Evolutionary conservation across 2,329 filamentous ascomycete species (phyloP), one percentile per base, ranked within the genome.

Genomic region (Pezicula neosporulosa): DNA sequence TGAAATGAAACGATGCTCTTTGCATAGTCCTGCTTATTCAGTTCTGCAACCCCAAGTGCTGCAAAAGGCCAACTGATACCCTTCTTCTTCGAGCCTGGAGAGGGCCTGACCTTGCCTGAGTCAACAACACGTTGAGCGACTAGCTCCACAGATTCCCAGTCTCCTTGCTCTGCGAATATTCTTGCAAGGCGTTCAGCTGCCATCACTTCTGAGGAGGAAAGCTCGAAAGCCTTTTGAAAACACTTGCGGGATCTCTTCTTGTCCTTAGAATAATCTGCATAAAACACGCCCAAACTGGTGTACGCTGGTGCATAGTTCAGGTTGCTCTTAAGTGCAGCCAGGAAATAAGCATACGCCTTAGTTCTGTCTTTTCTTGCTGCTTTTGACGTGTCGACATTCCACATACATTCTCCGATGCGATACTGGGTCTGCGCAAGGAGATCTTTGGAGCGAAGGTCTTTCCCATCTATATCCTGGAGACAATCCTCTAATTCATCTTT

Each of bases 31-130:
- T 95, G 90, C 66, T 90, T 94, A 71, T 96, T 97, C 66, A 97
- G 81, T 68, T 97, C 90, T 1, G 96, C 93, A 15, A 96, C 90
- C 24, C 95, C 94, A 2, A 99, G 77, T 0, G 94, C 93, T 3
- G 93, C 90, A 66, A 91, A 96, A 2, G 94, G 94, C 94, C 94
- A 99, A 70, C 92, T 97, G 57, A 95, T 85, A 1, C 91, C 90
- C 69, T 90, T 93, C 61, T 89, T 86, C 76, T 95, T 96, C 1
- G 93, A 97, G 1, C 95, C 94, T 9, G 94, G 93, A 1, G 92
- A 85, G 21, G 91, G 90, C 59, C 87, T 88, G 38, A 93, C 90
- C 68, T 91, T 94, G 49, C 94, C 94, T n/a, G 93, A 97, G 56
- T 97, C 90, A 3, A 97, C 86, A 1, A 97, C 89, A 47, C 95